A percentile compares a stretch with the other conserved stretches of the same genome.
phyloP scores from a whole-genome alignment of 257 asterid genomes.

The Thymus mandschuricus region DNA sequence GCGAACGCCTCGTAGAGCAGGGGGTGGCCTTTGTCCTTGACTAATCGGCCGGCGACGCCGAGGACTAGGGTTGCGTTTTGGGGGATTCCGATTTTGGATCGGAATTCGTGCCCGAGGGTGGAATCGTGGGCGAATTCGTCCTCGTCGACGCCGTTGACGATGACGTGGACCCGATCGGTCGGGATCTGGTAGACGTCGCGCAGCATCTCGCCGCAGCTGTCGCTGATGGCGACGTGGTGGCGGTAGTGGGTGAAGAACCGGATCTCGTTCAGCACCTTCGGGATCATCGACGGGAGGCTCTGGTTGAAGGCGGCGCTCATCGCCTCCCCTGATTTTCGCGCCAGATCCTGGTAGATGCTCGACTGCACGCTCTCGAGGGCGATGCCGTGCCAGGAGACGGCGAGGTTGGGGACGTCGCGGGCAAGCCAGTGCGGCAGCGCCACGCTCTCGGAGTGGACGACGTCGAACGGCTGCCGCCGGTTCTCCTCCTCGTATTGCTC shows the following conservation, averaged over 20 bases:
- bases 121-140: conserved; percentile 62
- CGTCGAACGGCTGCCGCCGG: conserved; percentile 49
- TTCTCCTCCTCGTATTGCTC: conserved; percentile 66
- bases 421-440: conserved; percentile 79
- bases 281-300: conserved; percentile 67
- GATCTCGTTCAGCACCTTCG: conserved; percentile 75
- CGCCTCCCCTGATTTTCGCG: conserved; percentile 51
- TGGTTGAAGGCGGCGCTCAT: conserved; percentile 56
- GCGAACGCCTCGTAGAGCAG: conserved; percentile 76
- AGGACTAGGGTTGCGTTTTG: conserved; percentile 70
- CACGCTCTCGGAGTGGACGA: conserved; percentile 89
- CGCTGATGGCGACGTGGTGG: conserved; percentile 90
- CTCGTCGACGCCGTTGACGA: conserved; percentile 79
- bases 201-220: conserved; percentile 90
- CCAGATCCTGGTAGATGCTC: conserved; percentile 72
- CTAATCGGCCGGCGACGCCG: conserved; percentile 89
- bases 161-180: conserved; percentile 69
- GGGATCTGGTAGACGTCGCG: conserved; percentile 91
- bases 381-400: conserved; percentile 93
- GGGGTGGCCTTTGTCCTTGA: conserved; percentile 93
- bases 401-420: conserved; percentile 54
- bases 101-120: conserved; percentile 46
- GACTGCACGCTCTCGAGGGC: conserved; percentile 91
- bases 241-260: conserved; percentile 75
- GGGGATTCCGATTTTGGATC: conserved; percentile 69